Evolutionary conservation across 768 basidiomycete species (phyloP).

Genomic region (Calocybe indica): DNA sequence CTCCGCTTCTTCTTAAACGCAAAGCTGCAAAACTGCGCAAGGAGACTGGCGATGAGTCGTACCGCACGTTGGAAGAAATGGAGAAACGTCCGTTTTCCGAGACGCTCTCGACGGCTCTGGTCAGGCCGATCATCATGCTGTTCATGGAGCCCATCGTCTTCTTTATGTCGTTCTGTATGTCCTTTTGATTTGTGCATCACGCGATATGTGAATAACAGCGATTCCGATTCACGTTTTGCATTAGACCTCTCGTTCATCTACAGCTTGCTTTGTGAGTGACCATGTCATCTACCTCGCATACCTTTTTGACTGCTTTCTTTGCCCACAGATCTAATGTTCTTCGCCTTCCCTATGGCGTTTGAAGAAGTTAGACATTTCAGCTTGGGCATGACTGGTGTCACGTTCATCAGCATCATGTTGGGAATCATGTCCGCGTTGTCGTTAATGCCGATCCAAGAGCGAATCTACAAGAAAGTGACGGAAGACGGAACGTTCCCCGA

Average conservation of each 20-base stretch:
- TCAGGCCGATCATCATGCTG: slow-evolving; percentile 9
- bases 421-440: slow-evolving; percentile 26
- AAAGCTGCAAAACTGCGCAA: slow-evolving; percentile 36
- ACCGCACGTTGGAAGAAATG: slow-evolving; percentile 8
- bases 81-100: slow-evolving; percentile 1
- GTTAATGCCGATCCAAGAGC: slow-evolving; percentile 28
- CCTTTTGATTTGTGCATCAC: slow-evolving; percentile 9
- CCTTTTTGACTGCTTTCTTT: no score
- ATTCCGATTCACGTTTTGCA: background rate
- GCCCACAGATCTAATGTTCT: slow-evolving; percentile 27
- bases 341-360: slow-evolving; percentile 39
- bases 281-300: no score
- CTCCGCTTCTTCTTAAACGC: slow-evolving; percentile 35
- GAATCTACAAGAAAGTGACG: slow-evolving; percentile 23
- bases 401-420: slow-evolving; percentile 39
- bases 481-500: slow-evolving; percentile 33
- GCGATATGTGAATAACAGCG: background rate
- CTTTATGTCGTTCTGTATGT: slow-evolving; percentile 10
- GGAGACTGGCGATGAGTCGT: slow-evolving; percentile 27
- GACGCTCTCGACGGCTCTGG: slow-evolving; percentile 5
- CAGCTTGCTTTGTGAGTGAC: slow-evolving; percentile 22
- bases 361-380: slow-evolving; percentile 32
- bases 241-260: slow-evolving; percentile 39
- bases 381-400: slow-evolving; percentile 31
- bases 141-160: slow-evolving; percentile 8